These are phyloP conservation scores for Dorcoceras hygrometricum DNA, from an alignment of 257 asterid genomes.

Conservation along the genomic window DNA sequence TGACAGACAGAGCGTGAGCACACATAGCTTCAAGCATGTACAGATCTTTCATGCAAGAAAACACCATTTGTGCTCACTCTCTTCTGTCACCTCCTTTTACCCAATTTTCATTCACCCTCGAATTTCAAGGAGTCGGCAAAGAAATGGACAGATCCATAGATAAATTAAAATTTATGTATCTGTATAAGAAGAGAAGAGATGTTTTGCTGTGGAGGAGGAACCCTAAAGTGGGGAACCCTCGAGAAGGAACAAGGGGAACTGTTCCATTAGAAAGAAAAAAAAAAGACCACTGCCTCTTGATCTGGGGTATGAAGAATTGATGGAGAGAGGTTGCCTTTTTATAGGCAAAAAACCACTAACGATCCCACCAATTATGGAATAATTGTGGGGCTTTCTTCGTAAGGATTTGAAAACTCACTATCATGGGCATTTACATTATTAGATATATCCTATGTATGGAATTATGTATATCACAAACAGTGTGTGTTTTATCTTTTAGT, in stretches of 20 bases:
- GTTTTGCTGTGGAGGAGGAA: slow-evolving; percentile 12
- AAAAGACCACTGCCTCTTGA: slow-evolving; percentile 27
- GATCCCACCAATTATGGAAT: slow-evolving; percentile 50
- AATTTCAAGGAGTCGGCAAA: not conserved
- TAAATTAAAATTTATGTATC: not conserved
- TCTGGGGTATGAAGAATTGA: slow-evolving; percentile 41
- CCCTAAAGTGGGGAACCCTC: slow-evolving; percentile 35
- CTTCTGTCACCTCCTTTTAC: slow-evolving; percentile 52
- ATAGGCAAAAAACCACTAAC: slow-evolving; percentile 41
- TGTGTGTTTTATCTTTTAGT: no score
- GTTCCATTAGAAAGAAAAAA: slow-evolving; percentile 42
- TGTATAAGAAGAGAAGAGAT: not conserved
- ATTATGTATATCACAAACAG: no score
- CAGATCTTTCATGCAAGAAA: slow-evolving; percentile 38
- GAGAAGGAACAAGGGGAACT: slow-evolving; percentile 23
- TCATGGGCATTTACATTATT: not conserved
- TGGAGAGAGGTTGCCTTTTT: slow-evolving; percentile 35
- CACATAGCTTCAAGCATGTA: slow-evolving; percentile 68
- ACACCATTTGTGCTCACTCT: slow-evolving; percentile 60
- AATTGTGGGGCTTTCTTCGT: slow-evolving; percentile 45
- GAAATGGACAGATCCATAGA: not conserved
- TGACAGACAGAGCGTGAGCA: slow-evolving; percentile 94
- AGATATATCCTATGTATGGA: no score
- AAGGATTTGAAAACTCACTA: not conserved
- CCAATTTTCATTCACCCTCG: not conserved